phyloP scores from a whole-genome alignment of 495 filamentous ascomycete species.

The Hypoxylon fragiforme region DNA sequence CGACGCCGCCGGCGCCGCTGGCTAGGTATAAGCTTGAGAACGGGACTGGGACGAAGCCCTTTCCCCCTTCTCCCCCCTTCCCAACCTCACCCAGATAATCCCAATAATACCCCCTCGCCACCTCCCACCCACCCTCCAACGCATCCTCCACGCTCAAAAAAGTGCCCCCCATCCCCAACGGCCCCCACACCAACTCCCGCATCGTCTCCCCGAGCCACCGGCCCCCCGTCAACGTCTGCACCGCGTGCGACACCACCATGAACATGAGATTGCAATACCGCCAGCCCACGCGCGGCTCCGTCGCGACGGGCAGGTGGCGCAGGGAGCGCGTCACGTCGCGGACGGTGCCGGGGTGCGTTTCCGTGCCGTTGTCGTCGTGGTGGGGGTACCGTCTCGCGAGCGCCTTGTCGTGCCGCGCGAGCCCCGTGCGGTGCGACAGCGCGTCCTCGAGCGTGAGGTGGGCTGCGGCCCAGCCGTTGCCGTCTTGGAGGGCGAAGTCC shows the following conservation, averaged over 20 bases:
- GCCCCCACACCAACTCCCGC: constrained; percentile 48
- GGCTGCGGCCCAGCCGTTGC: constrained; percentile 47
- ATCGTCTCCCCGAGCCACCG: constrained; percentile 48
- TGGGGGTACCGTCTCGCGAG: too few species aligned
- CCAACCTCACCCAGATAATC: constrained; percentile 12
- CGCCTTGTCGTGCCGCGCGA: constrained; percentile 48
- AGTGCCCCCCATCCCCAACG: constrained; percentile 55
- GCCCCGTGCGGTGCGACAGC: constrained; percentile 54
- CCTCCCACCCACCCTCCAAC: constrained; percentile 6
- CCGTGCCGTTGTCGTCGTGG: background rate
- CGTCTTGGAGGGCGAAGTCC: constrained; percentile 53
- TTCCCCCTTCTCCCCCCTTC: background rate
- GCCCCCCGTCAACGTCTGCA: constrained; percentile 49
- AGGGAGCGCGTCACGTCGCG: constrained; percentile 44
- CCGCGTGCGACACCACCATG: constrained; percentile 45
- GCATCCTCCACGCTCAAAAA: constrained; percentile 50
- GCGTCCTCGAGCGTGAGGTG: constrained; percentile 57
- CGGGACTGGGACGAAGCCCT: constrained; percentile 25
- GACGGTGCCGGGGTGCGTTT: constrained; percentile 11
- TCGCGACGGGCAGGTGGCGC: constrained; percentile 46
- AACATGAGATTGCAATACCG: constrained; percentile 61
- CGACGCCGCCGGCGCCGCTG: constrained; percentile 54
- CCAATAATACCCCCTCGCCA: constrained; percentile 39
- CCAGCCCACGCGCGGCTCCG: constrained; percentile 45
- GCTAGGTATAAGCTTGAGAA: constrained; percentile 30